A percentile compares a stretch with the other conserved stretches of the same genome.
Conservation (phyloP, 306 rosid genomes). For the Astragalus glycyphyllos region DNA sequence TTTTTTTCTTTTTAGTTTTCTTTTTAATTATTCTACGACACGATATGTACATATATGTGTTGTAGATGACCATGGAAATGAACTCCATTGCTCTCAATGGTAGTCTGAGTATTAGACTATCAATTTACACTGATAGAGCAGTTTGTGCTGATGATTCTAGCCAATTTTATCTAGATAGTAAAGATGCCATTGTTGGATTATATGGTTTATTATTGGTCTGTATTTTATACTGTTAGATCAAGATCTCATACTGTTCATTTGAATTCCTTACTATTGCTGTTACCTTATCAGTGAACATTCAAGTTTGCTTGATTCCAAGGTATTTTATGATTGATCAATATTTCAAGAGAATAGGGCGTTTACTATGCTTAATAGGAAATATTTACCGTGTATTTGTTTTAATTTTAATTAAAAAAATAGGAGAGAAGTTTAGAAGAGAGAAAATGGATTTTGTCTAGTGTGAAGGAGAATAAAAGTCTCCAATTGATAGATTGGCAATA, state of each 20-base stretch:
- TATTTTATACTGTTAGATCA: neutral
- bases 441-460: neutral
- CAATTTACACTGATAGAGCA: slow-evolving; percentile 39
- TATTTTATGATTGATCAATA: neutral
- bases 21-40: slow-evolving; percentile 39
- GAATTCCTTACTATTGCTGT: slow-evolving; percentile 3
- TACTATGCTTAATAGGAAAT: too few relatives aligned
- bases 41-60: slow-evolving; percentile 64
- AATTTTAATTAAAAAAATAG: too few relatives aligned
- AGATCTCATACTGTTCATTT: neutral
- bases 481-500: neutral
- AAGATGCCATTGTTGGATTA: slow-evolving; percentile 44
- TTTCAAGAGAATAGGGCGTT: neutral
- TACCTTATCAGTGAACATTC: slow-evolving; percentile 6
- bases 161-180: slow-evolving; percentile 43
- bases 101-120: slow-evolving; percentile 31
- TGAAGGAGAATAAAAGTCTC: neutral
- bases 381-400: too few relatives aligned
- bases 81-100: slow-evolving; percentile 39
- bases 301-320: slow-evolving; percentile 16
- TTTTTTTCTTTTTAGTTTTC: neutral
- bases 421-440: neutral
- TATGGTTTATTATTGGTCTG: slow-evolving; percentile 18
- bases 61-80: slow-evolving; percentile 49
- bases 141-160: slow-evolving; percentile 46